These are phyloP conservation scores for Geotrichum citri-aurantii DNA, from an alignment of 1,139 yeast genomes.

Conservation along the genomic window DNA sequence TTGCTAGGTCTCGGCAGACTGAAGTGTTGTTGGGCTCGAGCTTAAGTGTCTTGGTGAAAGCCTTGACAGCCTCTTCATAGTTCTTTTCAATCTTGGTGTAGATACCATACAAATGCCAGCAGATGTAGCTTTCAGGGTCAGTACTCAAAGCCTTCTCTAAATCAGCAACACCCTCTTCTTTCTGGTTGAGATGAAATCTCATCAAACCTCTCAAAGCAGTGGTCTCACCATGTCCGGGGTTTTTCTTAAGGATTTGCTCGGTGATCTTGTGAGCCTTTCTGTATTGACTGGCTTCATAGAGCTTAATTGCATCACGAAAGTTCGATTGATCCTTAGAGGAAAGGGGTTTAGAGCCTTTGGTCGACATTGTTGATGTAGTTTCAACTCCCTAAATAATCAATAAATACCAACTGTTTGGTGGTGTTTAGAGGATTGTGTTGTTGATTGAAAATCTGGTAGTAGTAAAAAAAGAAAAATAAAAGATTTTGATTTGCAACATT, in stretches of 20 bases:
- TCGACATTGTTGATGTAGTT: constrained; percentile 11
- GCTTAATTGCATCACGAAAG: constrained; percentile 74
- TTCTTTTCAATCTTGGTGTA: constrained; percentile 66
- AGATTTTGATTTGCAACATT: not conserved
- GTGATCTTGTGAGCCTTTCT: constrained; percentile 75
- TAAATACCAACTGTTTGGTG: not conserved
- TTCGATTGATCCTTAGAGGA: constrained; percentile 55
- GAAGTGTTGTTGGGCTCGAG: constrained; percentile 76
- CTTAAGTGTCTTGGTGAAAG: constrained; percentile 71
- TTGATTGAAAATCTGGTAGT: not conserved
- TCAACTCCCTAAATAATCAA: not conserved
- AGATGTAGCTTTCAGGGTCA: constrained; percentile 55
- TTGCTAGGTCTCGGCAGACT: constrained; percentile 74
- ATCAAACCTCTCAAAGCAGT: constrained; percentile 80
- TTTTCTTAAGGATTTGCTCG: constrained; percentile 72
- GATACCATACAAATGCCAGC: constrained; percentile 82
- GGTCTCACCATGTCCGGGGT: constrained; percentile 72
- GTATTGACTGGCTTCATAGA: constrained; percentile 81
- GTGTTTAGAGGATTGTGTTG: not conserved
- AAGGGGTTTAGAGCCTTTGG: constrained; percentile 25
- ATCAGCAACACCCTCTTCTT: constrained; percentile 58
- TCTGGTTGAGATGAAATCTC: constrained; percentile 48
- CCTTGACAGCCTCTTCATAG: constrained; percentile 72
- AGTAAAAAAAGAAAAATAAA: constrained; percentile 5
- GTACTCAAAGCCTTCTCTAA: constrained; percentile 57